Evolutionary conservation across 1,139 yeast genomes (phyloP).

Genomic region (Blastobotrys illinoisensis): DNA sequence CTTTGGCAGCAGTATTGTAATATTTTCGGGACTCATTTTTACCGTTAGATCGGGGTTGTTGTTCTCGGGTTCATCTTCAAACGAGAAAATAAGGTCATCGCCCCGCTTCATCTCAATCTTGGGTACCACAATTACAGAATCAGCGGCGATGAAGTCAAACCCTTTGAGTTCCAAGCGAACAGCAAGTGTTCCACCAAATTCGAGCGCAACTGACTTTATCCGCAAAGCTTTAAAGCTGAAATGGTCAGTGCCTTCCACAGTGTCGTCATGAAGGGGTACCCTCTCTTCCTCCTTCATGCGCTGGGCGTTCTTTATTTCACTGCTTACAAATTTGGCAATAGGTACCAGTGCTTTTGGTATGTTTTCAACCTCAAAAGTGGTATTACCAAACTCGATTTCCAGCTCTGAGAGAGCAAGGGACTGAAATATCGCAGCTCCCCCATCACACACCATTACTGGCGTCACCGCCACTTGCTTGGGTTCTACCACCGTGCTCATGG

Average conservation of each 20-base stretch:
- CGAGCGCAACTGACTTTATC: not conserved
- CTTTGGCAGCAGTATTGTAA: not conserved
- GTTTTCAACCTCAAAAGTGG: slow-evolving; percentile 40
- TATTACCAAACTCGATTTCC: slow-evolving; percentile 41
- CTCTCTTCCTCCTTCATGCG: not conserved
- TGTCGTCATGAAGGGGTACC: not conserved
- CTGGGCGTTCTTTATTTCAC: not conserved
- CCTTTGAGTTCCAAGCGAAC: not conserved
- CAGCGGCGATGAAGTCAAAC: not conserved
- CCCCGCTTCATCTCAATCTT: not conserved
- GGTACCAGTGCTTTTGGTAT: slow-evolving; percentile 1
- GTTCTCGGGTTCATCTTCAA: not conserved
- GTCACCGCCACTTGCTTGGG: slow-evolving; percentile 9
- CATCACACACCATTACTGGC: slow-evolving; percentile 20
- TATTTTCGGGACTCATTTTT: not conserved
- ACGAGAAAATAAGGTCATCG: not conserved
- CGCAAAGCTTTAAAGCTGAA: not conserved
- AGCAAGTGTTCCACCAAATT: not conserved
- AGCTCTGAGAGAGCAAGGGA: slow-evolving; percentile 34
- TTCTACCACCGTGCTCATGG: slow-evolving; percentile 31
- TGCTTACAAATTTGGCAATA: not conserved
- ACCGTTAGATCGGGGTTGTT: not conserved
- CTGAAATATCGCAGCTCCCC: slow-evolving; percentile 16
- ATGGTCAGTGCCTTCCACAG: not conserved
- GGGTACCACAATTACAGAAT: not conserved